A percentile compares a stretch with the other conserved stretches of the same genome.
phyloP scores from a whole-genome alignment of 106 monocot genomes.

The Dioscorea dumetorum region DNA sequence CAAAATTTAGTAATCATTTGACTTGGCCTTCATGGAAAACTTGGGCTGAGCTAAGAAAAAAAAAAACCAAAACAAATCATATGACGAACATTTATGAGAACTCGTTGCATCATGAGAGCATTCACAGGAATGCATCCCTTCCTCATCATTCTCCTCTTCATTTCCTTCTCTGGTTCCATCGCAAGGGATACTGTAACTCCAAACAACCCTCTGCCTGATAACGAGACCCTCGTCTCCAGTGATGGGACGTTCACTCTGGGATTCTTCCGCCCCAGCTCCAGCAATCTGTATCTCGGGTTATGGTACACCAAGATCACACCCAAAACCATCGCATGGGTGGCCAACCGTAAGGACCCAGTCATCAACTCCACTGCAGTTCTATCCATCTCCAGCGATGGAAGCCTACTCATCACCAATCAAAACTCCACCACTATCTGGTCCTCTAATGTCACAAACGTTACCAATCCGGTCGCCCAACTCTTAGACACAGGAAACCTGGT shows the following conservation, averaged over 20 bases:
- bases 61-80: too few species aligned
- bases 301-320: slow-evolving; percentile 1
- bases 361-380: neutral
- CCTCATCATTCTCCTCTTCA: neutral
- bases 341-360: slow-evolving; percentile 4
- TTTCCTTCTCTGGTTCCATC: neutral
- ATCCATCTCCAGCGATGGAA: neutral
- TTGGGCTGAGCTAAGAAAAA: too few species aligned
- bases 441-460: neutral
- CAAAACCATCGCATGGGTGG: slow-evolving; percentile 3
- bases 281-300: neutral
- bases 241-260: neutral
- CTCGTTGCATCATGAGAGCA: too few species aligned
- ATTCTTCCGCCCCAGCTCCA: neutral
- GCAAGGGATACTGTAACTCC: slow-evolving; percentile 1
- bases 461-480: slow-evolving; percentile 1
- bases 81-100: too few species aligned
- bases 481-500: slow-evolving; percentile 6
- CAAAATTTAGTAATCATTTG: too few species aligned
- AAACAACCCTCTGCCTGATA: neutral
- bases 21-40: too few species aligned
- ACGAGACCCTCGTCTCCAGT: neutral
- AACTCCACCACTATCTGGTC: slow-evolving; percentile 4
- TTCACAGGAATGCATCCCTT: too few species aligned
- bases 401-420: neutral